Evolutionary conservation across 306 rosid species (phyloP).

Genomic region (Cicer pinnatifidum): DNA sequence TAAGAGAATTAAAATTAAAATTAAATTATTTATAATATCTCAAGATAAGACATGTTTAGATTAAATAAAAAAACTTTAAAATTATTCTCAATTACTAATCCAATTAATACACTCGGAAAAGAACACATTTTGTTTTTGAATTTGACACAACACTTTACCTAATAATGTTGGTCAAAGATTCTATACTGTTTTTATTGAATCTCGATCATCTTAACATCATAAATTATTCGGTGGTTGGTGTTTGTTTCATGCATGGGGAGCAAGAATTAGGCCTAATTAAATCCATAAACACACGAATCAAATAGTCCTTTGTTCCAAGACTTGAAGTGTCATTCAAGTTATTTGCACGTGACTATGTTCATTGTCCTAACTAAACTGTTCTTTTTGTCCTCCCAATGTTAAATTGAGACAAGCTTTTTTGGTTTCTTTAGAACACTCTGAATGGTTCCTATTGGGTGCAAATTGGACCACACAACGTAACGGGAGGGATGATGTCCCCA

Average conservation of each 20-base stretch:
- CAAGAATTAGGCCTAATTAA: conserved; percentile 23
- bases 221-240: conserved; percentile 21
- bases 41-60: too few relatives aligned
- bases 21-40: too few relatives aligned
- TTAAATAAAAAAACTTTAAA: too few relatives aligned
- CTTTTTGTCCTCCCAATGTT: conserved; percentile 29
- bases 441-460: conserved; percentile 5
- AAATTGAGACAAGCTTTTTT: conserved; percentile 19
- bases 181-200: not conserved
- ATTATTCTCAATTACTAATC: not conserved
- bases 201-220: conserved; percentile 2
- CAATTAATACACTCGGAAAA: not conserved
- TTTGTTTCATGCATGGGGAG: conserved; percentile 31
- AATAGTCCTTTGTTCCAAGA: not conserved
- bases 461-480: conserved; percentile 25
- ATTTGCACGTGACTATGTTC: conserved; percentile 39
- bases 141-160: not conserved
- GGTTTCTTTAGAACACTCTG: not conserved
- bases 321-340: conserved; percentile 38
- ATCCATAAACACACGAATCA: conserved; percentile 13
- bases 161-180: conserved; percentile 38
- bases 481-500: not conserved
- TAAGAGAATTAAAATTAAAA: too few relatives aligned
- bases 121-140: not conserved
- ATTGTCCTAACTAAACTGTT: conserved; percentile 7